Conservation (phyloP, 2,329 filamentous ascomycete species). For the Fusarium sp. region DNA sequence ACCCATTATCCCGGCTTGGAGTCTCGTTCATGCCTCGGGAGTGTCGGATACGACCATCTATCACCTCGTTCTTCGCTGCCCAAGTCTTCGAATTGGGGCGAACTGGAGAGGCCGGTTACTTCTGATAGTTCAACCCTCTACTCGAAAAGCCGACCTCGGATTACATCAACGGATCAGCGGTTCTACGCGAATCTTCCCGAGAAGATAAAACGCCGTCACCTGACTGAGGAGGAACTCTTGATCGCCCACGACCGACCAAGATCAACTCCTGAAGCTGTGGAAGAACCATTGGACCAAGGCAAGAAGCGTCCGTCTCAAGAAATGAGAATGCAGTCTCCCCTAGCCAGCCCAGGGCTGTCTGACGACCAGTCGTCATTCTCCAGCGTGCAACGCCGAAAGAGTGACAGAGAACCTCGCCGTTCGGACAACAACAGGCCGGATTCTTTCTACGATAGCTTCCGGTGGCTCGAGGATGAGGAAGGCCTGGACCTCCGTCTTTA, state of each 20-base stretch:
- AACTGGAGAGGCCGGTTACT: conserved; percentile 32
- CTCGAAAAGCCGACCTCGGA: conserved; percentile 45
- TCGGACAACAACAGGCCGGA: conserved; percentile 55
- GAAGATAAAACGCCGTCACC: conserved; percentile 77
- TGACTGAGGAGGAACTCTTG: conserved; percentile 78
- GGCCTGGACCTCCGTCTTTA: conserved; percentile 75
- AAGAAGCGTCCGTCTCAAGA: conserved; percentile 42
- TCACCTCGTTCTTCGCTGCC: conserved; percentile 19
- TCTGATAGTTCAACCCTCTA: conserved; percentile 30
- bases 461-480: conserved; percentile 80
- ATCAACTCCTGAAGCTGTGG: conserved; percentile 54
- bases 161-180: conserved; percentile 68
- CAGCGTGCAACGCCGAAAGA: conserved; percentile 43
- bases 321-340: conserved; percentile 38
- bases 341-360: conserved; percentile 39
- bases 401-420: conserved; percentile 29
- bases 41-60: conserved; percentile 34
- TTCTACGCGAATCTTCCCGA: conserved; percentile 79
- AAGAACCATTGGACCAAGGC: conserved; percentile 29
- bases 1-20: conserved; percentile 57
- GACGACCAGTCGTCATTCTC: conserved; percentile 36
- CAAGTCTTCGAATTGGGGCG: conserved; percentile 30
- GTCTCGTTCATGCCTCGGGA: conserved; percentile 30
- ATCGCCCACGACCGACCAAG: conserved; percentile 55
- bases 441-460: conserved; percentile 75